Evolutionary conservation across 768 basidiomycete species (phyloP), one percentile per base, ranked within the genome.

Genomic region (Amylocystis lapponica): DNA sequence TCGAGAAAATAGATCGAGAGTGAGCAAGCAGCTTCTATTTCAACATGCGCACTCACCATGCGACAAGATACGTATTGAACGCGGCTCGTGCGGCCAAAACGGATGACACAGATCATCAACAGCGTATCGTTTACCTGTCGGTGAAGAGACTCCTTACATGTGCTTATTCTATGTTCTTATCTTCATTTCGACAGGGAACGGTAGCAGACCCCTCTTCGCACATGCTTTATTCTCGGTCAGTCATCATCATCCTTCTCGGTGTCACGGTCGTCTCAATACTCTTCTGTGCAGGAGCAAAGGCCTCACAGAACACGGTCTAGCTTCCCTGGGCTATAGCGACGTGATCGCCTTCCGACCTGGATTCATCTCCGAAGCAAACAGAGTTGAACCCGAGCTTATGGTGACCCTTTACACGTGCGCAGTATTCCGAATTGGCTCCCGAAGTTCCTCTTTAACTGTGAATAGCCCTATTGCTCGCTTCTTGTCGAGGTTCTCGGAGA

Each of bases 1-100:
- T 87, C 49, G 79, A 81, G 55, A 84, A 76, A 66, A 86, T 90
- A 44, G 88, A 89, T 52, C 67, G 81, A 60, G 80, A 85, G 79
- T 88, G 51, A 13, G 86, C 85, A 0, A 84, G 66, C 22, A 13
- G 26, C 16, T 25, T n/a, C 31, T 33, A 26, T 25, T 11, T n/a
- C 27, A 19, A 12, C 5, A 31, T 42, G 10, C 8, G 36, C 27
- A 25, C 20, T 37, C 20, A 9, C 13, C 20, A 37, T 19, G 5
- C 10, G 11, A 37, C 27, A 32, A 83, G 85, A 58, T 86, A 86
- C 54, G 85, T 88, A 14, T 58, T 88, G 36, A 77, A 78, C 39
- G 81, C 82, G 8, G 87, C 85, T 10, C 68, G 73, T 41, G 82
- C 74, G 16, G 86, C 86, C 3, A 79, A 71, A 52, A 58, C 66